Conservation (phyloP, 2,329 filamentous ascomycete genomes). For the Penicillium polonicum region DNA sequence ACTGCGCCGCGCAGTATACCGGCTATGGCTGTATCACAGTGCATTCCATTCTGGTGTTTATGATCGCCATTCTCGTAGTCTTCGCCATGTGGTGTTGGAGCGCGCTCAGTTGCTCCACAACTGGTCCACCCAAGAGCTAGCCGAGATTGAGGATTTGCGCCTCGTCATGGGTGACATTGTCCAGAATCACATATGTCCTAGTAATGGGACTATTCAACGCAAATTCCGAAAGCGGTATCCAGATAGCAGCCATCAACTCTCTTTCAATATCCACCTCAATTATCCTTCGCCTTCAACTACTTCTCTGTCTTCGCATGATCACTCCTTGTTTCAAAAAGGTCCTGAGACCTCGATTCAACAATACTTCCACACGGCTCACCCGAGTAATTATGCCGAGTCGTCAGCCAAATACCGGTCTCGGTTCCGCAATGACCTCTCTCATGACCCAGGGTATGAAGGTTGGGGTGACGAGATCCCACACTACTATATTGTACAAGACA, state of each 20-base stretch:
- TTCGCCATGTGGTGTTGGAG: conserved; percentile 49
- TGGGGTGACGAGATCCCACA: conserved; percentile 65
- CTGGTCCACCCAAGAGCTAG: conserved; percentile 56
- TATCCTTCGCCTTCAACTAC: conserved; percentile 37
- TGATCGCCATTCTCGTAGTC: conserved; percentile 51
- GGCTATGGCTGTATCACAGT: conserved; percentile 59
- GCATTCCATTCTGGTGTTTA: conserved; percentile 58
- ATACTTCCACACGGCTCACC: conserved; percentile 27
- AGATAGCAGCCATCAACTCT: conserved; percentile 49
- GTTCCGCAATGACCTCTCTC: conserved; percentile 48
- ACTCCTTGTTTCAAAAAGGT: conserved; percentile 10
- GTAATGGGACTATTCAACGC: conserved; percentile 59
- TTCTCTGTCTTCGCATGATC: background rate
- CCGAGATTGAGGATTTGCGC: conserved; percentile 60
- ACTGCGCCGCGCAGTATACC: conserved; percentile 58
- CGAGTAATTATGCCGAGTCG: conserved; percentile 19
- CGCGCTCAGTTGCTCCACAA: conserved; percentile 59
- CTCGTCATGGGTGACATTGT: conserved; percentile 56
- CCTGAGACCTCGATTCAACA: conserved; percentile 14
- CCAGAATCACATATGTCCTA: conserved; percentile 59
- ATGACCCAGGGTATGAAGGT: conserved; percentile 58
- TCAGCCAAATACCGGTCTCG: conserved; percentile 46
- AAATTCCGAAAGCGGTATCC: conserved; percentile 59
- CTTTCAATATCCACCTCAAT: conserved; percentile 55
- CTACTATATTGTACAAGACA: conserved; percentile 64